Percentiles rank a stretch among this genome's conserved stretches.
Evolutionary conservation across 768 basidiomycete genomes (phyloP).

Genomic region (Favolaschia claudopus): DNA sequence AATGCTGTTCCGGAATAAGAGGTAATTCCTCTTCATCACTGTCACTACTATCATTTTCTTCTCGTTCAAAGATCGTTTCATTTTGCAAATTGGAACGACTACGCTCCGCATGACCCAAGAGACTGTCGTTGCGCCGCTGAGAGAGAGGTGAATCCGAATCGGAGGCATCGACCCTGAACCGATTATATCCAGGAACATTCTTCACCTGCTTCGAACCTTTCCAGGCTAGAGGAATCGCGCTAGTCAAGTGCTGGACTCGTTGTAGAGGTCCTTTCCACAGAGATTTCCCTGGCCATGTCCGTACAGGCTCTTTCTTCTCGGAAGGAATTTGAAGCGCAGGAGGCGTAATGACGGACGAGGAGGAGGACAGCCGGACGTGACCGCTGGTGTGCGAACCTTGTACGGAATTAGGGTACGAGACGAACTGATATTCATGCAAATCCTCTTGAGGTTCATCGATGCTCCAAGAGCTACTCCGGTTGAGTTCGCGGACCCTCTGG

Average conservation of each 20-base stretch:
- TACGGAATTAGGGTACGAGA: slow-evolving; percentile 23
- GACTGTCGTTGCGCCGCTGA: slow-evolving; percentile 8
- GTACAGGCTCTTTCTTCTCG: not conserved
- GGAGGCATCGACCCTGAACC: slow-evolving; percentile 18
- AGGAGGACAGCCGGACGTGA: slow-evolving; percentile 26
- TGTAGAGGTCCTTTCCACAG: slow-evolving; percentile 15
- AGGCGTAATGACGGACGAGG: slow-evolving; percentile 6
- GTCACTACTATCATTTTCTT: slow-evolving; percentile 15
- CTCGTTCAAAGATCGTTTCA: slow-evolving; percentile 22
- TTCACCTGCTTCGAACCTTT: slow-evolving; percentile 16
- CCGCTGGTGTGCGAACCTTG: slow-evolving; percentile 22
- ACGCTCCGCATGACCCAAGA: slow-evolving; percentile 1
- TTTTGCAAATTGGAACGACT: slow-evolving; percentile 13
- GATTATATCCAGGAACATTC: slow-evolving; percentile 10
- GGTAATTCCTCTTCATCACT: slow-evolving; percentile 19
- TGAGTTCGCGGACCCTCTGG: slow-evolving; percentile 19
- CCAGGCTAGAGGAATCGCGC: slow-evolving; percentile 21
- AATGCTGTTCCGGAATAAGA: slow-evolving; percentile 20
- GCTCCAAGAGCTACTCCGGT: slow-evolving; percentile 24
- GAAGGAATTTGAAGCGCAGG: slow-evolving; percentile 12
- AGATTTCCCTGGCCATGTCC: slow-evolving; percentile 22
- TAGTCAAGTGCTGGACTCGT: not conserved
- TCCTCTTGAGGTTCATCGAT: slow-evolving; percentile 21
- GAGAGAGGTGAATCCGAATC: slow-evolving; percentile 27
- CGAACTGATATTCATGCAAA: slow-evolving; percentile 26